Evolutionary conservation across 2,329 filamentous ascomycete species (phyloP).

Genomic region (Verticillium klebahnii): DNA sequence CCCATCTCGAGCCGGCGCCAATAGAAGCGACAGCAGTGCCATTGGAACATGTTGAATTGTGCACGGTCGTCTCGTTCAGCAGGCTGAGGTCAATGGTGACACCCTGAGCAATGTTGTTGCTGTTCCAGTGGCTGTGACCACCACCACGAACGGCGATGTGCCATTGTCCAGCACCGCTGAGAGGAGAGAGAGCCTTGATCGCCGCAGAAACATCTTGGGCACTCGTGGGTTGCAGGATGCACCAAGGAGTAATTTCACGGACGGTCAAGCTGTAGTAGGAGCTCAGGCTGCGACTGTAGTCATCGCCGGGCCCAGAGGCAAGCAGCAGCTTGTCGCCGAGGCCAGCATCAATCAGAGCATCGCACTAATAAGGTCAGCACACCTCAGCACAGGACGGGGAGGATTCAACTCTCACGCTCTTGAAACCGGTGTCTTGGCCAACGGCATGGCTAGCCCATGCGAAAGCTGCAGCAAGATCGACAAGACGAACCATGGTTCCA

Average conservation of each 20-base stretch:
- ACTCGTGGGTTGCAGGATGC: slow-evolving; percentile 6
- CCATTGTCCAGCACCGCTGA: slow-evolving; percentile 19
- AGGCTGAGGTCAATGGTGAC: slow-evolving; percentile 37
- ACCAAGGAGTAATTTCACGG: slow-evolving; percentile 2
- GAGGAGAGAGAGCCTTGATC: neutral
- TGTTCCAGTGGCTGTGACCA: slow-evolving; percentile 38
- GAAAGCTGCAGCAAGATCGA: neutral
- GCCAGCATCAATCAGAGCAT: slow-evolving; percentile 7
- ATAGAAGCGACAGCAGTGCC: slow-evolving; percentile 25
- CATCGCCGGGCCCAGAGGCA: neutral
- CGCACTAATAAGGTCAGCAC: slow-evolving; percentile 8
- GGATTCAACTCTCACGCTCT: neutral
- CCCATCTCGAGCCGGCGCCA: slow-evolving; percentile 21
- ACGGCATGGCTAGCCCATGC: neutral
- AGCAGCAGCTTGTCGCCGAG: slow-evolving; percentile 1
- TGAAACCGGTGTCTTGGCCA: neutral
- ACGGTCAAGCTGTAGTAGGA: slow-evolving; percentile 3
- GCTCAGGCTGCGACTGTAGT: neutral
- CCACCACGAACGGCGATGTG: slow-evolving; percentile 44
- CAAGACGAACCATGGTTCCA: neutral
- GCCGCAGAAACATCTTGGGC: neutral
- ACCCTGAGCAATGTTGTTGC: slow-evolving; percentile 36
- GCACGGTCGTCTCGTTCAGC: slow-evolving; percentile 9
- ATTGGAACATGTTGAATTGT: slow-evolving; percentile 1
- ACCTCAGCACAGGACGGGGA: neutral